Conservation (phyloP, 1,284 basidiomycete species). For the Tilletiopsis washingtonensis region DNA sequence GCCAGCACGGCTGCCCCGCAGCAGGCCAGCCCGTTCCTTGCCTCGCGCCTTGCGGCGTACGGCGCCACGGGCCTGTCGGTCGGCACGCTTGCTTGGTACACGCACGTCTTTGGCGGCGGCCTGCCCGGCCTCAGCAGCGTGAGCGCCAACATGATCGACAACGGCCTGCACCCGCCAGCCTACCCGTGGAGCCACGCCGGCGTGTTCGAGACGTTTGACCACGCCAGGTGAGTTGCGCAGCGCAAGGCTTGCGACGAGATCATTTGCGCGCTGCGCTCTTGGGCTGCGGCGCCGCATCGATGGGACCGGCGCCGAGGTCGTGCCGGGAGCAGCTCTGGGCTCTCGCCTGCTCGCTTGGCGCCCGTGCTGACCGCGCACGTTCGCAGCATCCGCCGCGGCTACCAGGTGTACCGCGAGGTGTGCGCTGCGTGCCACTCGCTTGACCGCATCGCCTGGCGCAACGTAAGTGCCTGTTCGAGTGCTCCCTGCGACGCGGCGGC, state of each 20-base stretch:
- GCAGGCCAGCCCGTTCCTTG: slow-evolving; percentile 49
- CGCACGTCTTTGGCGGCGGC: slow-evolving; percentile 74
- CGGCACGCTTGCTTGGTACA: slow-evolving; percentile 91
- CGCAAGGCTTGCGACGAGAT: background rate
- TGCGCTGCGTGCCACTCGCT: slow-evolving; percentile 98
- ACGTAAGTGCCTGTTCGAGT: too few species aligned
- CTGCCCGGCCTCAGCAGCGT: slow-evolving; percentile 38
- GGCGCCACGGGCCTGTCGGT: slow-evolving; percentile 70
- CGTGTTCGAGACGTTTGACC: slow-evolving; percentile 83
- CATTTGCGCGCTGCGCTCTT: background rate
- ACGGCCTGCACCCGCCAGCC: slow-evolving; percentile 79
- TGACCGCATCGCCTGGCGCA: slow-evolving; percentile 98
- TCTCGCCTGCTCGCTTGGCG: background rate
- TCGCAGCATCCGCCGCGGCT: slow-evolving; percentile 85
- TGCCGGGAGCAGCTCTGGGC: background rate
- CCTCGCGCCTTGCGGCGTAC: slow-evolving; percentile 69
- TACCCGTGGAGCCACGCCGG: slow-evolving; percentile 92
- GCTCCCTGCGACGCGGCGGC: too few species aligned
- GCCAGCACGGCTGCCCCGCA: slow-evolving; percentile 23
- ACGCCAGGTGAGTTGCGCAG: slow-evolving; percentile 54
- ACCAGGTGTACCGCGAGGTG: slow-evolving; percentile 97
- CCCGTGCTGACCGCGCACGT: background rate
- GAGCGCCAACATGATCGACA: slow-evolving; percentile 57
- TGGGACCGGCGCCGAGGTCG: background rate
- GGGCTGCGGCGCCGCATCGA: background rate